Conservation (phyloP, 1,284 basidiomycete genomes). For the Ustilago esculenta region DNA sequence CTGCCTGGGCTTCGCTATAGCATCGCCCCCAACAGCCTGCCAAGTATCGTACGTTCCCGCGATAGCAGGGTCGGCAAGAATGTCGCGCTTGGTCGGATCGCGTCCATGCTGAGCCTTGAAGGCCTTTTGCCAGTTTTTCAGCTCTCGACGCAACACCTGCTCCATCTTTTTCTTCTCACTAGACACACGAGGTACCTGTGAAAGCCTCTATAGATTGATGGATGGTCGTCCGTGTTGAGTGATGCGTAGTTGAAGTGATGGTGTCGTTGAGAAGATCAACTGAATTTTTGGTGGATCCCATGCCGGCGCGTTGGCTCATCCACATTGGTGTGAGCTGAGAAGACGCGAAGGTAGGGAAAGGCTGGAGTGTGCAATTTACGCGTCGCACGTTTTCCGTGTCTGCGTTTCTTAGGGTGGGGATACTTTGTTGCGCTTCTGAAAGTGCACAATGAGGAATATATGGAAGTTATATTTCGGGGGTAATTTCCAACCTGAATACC, state of each 20-base stretch:
- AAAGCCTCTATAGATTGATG: no score
- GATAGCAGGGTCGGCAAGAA: slow-evolving; percentile 47
- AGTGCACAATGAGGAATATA: no score
- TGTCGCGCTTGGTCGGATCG: slow-evolving; percentile 57
- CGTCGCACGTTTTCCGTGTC: slow-evolving; percentile 25
- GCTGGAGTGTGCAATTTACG: slow-evolving; percentile 7
- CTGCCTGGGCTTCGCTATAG: slow-evolving; percentile 3
- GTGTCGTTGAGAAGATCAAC: slow-evolving; percentile 10
- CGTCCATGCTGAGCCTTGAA: slow-evolving; percentile 51
- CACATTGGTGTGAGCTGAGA: neutral
- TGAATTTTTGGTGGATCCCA: no score
- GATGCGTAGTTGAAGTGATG: slow-evolving; percentile 1
- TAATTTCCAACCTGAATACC: no score
- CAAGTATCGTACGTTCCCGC: slow-evolving; percentile 57
- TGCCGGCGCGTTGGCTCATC: no score
- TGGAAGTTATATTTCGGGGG: no score
- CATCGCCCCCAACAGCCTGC: slow-evolving; percentile 46
- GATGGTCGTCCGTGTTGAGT: neutral
- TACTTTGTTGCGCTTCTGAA: no score
- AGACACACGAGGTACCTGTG: no score
- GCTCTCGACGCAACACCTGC: slow-evolving; percentile 41
- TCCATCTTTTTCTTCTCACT: slow-evolving; percentile 48
- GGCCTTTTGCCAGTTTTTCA: slow-evolving; percentile 44
- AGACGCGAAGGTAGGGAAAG: neutral
- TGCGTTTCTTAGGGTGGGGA: no score